A percentile compares a stretch with the other conserved stretches of the same genome.
These are phyloP conservation scores for Cymbopogon citratus DNA, from an alignment of 176 grass and related monocot genomes.

Conservation along the genomic window DNA sequence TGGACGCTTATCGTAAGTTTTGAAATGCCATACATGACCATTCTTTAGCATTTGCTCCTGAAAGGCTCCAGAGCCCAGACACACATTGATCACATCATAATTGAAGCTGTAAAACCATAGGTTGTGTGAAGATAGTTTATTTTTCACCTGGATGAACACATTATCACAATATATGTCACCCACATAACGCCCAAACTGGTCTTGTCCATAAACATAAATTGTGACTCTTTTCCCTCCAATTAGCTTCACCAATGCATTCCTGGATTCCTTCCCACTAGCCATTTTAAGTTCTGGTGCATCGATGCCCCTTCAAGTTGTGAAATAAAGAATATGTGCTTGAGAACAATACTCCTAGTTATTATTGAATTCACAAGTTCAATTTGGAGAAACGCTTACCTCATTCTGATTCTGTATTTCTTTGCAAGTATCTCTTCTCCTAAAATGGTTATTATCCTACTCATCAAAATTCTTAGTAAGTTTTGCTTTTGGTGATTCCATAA, in stretches of 20 bases:
- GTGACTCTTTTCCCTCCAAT: conserved; percentile 40
- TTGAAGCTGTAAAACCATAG: neutral
- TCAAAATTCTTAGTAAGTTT: neutral
- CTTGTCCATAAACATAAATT: conserved; percentile 45
- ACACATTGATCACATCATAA: neutral
- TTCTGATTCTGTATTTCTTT: conserved; percentile 56
- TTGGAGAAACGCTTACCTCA: conserved; percentile 36
- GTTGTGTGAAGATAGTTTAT: neutral
- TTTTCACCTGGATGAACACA: conserved; percentile 56
- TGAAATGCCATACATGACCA: conserved; percentile 36
- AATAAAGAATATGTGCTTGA: neutral
- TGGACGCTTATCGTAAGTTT: conserved; percentile 26
- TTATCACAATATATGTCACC: conserved; percentile 53
- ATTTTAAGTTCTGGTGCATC: conserved; percentile 61
- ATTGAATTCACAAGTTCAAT: neutral
- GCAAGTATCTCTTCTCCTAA: conserved; percentile 41
- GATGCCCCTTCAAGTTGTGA: conserved; percentile 43
- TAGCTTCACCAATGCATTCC: conserved; percentile 47
- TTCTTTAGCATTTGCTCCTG: conserved; percentile 41
- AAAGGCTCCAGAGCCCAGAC: neutral
- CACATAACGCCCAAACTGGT: conserved; percentile 48
- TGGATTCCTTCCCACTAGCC: conserved; percentile 50
- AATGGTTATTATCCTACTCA: conserved; percentile 36
- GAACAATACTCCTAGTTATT: neutral
- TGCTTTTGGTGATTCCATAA: neutral